Conservation (phyloP, 495 filamentous ascomycete species). For the Xylaria flabelliformis region DNA sequence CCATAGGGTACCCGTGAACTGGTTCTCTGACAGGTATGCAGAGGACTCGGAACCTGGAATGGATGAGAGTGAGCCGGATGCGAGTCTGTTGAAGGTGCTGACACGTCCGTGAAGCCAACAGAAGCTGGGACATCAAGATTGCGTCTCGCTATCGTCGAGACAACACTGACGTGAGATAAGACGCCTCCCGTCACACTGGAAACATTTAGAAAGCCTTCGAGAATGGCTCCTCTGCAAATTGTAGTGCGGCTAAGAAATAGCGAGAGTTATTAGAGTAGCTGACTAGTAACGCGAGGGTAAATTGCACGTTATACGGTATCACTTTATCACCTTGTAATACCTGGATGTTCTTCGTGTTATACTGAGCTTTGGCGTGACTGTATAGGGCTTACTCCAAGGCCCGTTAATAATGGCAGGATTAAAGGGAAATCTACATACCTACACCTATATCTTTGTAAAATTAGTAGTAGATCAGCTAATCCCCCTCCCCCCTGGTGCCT, state of each 20-base stretch:
- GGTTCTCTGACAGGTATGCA: too few relatives aligned
- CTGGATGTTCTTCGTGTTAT: neutral
- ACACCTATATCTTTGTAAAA: too few relatives aligned
- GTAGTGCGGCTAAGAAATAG: neutral
- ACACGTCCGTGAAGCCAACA: too few relatives aligned
- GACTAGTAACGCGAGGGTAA: neutral
- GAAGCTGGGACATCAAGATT: constrained; percentile 6
- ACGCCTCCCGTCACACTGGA: neutral
- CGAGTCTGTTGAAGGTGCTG: too few relatives aligned
- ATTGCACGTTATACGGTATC: constrained; percentile 1
- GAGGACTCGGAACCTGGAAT: too few relatives aligned
- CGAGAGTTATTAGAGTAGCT: neutral
- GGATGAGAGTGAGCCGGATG: too few relatives aligned
- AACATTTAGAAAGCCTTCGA: constrained; percentile 2
- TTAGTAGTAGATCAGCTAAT: too few relatives aligned
- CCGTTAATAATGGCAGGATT: too few relatives aligned
- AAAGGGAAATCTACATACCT: too few relatives aligned
- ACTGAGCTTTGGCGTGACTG: neutral
- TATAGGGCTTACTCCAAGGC: constrained; percentile 1
- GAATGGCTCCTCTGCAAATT: neutral
- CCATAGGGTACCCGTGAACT: too few relatives aligned
- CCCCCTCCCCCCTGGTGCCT: too few relatives aligned
- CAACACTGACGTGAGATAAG: constrained; percentile 1
- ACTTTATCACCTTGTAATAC: neutral
- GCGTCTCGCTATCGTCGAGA: constrained; percentile 1